These are phyloP conservation scores for Neurospora hispaniola DNA, from an alignment of 495 filamentous ascomycete genomes.

Conservation along the genomic window DNA sequence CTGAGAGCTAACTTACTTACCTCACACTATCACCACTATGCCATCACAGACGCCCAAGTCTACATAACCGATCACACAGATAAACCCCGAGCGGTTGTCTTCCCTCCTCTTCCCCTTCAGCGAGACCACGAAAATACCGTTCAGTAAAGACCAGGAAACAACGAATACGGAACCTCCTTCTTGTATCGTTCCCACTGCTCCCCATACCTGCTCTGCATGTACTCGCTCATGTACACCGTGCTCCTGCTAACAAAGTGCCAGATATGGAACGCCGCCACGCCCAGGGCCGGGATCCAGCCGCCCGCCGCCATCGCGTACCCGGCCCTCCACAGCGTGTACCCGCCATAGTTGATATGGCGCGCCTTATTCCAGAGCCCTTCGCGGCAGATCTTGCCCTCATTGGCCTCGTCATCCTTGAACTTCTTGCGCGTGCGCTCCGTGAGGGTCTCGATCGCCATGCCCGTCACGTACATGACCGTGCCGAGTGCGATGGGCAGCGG, in stretches of 20 bases:
- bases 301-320: conserved; percentile 39
- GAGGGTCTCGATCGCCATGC: conserved; percentile 37
- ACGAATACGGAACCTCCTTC: conserved; percentile 29
- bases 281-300: conserved; percentile 33
- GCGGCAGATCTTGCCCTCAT: conserved; percentile 44
- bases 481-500: conserved; percentile 32
- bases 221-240: conserved; percentile 39
- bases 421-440: conserved; percentile 41
- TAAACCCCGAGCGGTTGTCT: not conserved
- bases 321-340: conserved; percentile 45
- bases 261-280: conserved; percentile 29
- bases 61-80: not conserved
- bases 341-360: conserved; percentile 51
- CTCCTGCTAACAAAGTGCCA: conserved; percentile 36
- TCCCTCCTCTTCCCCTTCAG: not conserved
- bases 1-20: not conserved
- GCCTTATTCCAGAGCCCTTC: conserved; percentile 42
- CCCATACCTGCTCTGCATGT: conserved; percentile 37
- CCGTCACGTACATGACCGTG: conserved; percentile 30
- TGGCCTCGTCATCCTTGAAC: conserved; percentile 43
- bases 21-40: not conserved
- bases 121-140: not conserved
- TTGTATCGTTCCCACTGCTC: conserved; percentile 35
- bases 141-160: conserved; percentile 36
- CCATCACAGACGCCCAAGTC: not conserved